phyloP scores from a whole-genome alignment of 371 early-diverging fungal species.

The Mortierella polycephala region DNA sequence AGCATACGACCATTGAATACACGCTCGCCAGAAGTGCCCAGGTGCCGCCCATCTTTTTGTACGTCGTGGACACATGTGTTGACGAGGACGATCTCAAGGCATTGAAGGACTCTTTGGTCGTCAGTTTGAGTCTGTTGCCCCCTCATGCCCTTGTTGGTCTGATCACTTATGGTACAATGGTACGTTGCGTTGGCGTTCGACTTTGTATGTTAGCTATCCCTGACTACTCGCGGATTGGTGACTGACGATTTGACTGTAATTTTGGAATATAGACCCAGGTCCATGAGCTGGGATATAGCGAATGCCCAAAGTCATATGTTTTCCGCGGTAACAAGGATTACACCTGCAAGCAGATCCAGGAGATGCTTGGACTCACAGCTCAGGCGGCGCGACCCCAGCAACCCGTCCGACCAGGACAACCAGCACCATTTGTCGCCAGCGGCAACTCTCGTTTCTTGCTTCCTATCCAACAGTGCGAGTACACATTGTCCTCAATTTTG shows the following conservation, averaged over 20 bases:
- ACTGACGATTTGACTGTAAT: too few species aligned
- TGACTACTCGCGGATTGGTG: too few species aligned
- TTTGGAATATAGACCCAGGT: slow-evolving; percentile 77
- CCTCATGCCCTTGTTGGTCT: slow-evolving; percentile 96
- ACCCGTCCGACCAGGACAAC: slow-evolving; percentile 75
- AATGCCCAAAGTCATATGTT: slow-evolving; percentile 97
- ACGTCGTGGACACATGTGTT: slow-evolving; percentile 98
- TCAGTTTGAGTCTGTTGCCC: slow-evolving; percentile 91
- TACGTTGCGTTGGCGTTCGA: slow-evolving; percentile 52
- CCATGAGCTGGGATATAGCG: slow-evolving; percentile 94
- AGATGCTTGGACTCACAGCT: slow-evolving; percentile 88
- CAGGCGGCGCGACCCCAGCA: slow-evolving; percentile 68
- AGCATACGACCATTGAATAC: slow-evolving; percentile 99
- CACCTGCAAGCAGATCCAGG: slow-evolving; percentile 92
- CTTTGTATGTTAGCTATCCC: slow-evolving; percentile 4
- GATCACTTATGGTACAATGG: slow-evolving; percentile 99
- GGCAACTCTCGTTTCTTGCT: slow-evolving; percentile 77
- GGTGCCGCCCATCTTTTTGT: slow-evolving; percentile 96
- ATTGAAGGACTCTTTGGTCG: slow-evolving; percentile 93
- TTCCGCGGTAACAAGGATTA: slow-evolving; percentile 99
- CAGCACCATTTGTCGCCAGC: slow-evolving; percentile 55
- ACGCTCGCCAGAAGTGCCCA: slow-evolving; percentile 82
- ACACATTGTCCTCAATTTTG: slow-evolving; percentile 92
- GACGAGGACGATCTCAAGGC: slow-evolving; percentile 97
- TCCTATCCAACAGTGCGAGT: slow-evolving; percentile 94